Percentiles rank a stretch among this genome's conserved stretches.
Evolutionary conservation across 1,284 basidiomycete genomes (phyloP).

Genomic region (Leucoagaricus sp.): DNA sequence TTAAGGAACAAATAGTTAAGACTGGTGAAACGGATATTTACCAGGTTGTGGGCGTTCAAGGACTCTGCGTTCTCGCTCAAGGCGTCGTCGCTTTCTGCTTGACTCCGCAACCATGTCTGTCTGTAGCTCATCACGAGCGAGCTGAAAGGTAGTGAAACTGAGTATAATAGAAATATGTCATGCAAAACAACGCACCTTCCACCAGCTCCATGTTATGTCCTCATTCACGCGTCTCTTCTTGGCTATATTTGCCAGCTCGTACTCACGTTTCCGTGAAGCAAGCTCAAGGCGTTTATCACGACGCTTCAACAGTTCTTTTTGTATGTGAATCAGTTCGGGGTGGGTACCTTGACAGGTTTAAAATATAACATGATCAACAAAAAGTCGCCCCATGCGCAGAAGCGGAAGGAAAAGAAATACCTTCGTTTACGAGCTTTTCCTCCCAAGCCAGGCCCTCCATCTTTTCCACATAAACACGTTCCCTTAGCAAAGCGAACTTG

Average conservation of each 20-base stretch:
- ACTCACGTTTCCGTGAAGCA: constrained; percentile 66
- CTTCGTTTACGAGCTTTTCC: constrained; percentile 64
- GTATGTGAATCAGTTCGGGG: constrained; percentile 81
- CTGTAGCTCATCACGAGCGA: constrained; percentile 73
- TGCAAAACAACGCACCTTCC: constrained; percentile 54
- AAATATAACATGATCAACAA: constrained; percentile 13
- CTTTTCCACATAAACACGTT: constrained; percentile 78
- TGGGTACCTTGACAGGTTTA: constrained; percentile 58
- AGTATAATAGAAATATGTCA: not conserved
- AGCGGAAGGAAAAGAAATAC: constrained; percentile 34
- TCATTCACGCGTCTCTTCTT: constrained; percentile 65
- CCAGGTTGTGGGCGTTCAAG: constrained; percentile 74
- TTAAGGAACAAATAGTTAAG: constrained; percentile 42
- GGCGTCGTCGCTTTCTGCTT: constrained; percentile 74
- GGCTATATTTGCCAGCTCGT: constrained; percentile 58
- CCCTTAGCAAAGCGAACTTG: constrained; percentile 73
- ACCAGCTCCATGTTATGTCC: constrained; percentile 71
- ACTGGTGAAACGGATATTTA: constrained; percentile 29
- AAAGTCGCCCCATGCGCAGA: constrained; percentile 11
- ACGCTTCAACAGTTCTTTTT: constrained; percentile 69
- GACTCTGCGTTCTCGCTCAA: constrained; percentile 80
- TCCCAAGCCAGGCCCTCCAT: constrained; percentile 81
- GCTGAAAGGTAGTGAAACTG: constrained; percentile 35
- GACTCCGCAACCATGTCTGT: constrained; percentile 82
- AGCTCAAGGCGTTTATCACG: constrained; percentile 75